Conservation (phyloP, 495 filamentous ascomycete genomes). For the Xylaria intraflava region DNA sequence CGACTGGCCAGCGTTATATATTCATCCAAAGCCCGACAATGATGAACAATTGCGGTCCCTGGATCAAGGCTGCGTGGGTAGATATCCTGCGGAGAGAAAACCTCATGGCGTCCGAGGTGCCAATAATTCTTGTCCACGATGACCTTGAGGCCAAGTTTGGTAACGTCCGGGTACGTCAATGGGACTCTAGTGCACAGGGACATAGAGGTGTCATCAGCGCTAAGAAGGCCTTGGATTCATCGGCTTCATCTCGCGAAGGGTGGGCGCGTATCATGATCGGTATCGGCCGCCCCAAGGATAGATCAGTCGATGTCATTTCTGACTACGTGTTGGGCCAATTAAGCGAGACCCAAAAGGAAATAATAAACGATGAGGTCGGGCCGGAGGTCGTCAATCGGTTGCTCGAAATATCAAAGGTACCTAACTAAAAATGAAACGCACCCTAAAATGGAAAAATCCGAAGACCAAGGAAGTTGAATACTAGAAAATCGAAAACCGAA, state of each 20-base stretch:
- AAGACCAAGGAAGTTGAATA: too few species aligned
- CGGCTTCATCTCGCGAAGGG: slow-evolving; percentile 12
- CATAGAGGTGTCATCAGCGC: slow-evolving; percentile 77
- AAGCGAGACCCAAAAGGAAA: slow-evolving; percentile 38
- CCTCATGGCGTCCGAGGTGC: slow-evolving; percentile 30
- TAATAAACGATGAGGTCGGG: slow-evolving; percentile 44
- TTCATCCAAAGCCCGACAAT: slow-evolving; percentile 61
- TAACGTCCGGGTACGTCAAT: slow-evolving; percentile 48
- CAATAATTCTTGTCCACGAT: slow-evolving; percentile 72
- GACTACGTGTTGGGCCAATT: slow-evolving; percentile 65
- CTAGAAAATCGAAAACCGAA: too few species aligned
- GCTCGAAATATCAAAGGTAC: too few species aligned
- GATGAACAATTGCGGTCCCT: slow-evolving; percentile 71
- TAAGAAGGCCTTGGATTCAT: slow-evolving; percentile 40
- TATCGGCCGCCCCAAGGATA: slow-evolving; percentile 59
- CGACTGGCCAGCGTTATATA: slow-evolving; percentile 46
- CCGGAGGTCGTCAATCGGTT: slow-evolving; percentile 46
- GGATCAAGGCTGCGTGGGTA: slow-evolving; percentile 41
- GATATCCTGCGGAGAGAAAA: slow-evolving; percentile 27
- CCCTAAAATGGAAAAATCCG: too few species aligned
- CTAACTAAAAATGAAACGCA: too few species aligned
- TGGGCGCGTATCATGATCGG: slow-evolving; percentile 56
- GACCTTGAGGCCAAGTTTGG: slow-evolving; percentile 69
- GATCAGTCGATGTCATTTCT: slow-evolving; percentile 51
- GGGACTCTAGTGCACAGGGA: slow-evolving; percentile 59